phyloP scores from a whole-genome alignment of 2,329 filamentous ascomycete genomes.

The Hymenoscyphus fructigenus region DNA sequence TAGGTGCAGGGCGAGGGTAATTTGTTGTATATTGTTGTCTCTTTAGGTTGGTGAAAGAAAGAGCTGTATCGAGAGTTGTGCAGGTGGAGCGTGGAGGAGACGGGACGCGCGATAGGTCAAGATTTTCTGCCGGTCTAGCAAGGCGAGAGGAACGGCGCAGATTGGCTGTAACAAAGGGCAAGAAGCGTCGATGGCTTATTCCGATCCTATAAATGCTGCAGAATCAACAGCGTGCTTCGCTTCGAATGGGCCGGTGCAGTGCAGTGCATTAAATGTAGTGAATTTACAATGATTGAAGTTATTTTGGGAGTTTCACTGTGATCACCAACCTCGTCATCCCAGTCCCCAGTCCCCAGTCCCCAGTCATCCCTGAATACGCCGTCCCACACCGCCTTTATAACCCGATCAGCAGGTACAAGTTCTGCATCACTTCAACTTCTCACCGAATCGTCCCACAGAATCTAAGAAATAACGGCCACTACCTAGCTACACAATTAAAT shows the following conservation, averaged over 20 bases:
- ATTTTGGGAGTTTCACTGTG: constrained; percentile 6
- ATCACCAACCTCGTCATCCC: background rate
- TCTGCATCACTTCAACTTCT: background rate
- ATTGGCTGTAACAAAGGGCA: too few relatives aligned
- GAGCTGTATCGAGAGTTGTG: background rate
- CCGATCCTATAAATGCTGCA: background rate
- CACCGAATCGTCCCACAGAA: background rate
- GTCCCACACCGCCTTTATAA: constrained; percentile 4
- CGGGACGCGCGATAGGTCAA: background rate
- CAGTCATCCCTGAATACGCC: background rate
- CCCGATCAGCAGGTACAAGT: constrained; percentile 12
- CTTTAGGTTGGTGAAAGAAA: background rate
- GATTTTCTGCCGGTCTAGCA: background rate
- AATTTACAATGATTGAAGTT: background rate
- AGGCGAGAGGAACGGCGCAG: too few relatives aligned
- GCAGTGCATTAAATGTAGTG: background rate
- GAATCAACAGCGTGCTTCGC: background rate
- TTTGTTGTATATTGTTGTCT: background rate
- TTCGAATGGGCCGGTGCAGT: background rate
- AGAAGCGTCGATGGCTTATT: background rate
- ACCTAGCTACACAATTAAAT: too few relatives aligned
- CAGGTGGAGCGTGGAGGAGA: background rate
- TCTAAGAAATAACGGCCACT: background rate
- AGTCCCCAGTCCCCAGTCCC: too few relatives aligned
- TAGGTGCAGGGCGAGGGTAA: background rate